phyloP scores from a whole-genome alignment of 495 filamentous ascomycete genomes.

The Cairneyella variabilis region DNA sequence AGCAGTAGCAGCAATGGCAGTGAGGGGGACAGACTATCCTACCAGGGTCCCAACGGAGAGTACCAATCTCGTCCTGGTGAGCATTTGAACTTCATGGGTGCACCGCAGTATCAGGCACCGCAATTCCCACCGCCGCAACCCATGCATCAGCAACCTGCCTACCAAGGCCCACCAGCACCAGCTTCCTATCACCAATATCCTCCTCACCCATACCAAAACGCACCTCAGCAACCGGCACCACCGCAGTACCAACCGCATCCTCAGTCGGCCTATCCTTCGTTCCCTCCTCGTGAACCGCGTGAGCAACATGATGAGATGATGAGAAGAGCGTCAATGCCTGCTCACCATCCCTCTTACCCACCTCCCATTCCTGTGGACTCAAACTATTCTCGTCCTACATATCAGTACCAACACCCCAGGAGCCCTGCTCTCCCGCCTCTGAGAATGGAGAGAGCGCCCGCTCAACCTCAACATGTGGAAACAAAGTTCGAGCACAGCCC shows the following conservation, averaged over 20 bases:
- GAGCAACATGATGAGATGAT: neutral
- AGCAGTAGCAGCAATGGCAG: conserved; percentile 8
- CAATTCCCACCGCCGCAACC: conserved; percentile 40
- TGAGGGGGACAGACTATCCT: neutral
- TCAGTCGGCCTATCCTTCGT: conserved; percentile 13
- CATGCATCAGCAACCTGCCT: neutral
- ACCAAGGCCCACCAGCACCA: conserved; percentile 9
- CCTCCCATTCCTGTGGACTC: neutral
- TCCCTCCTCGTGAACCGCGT: conserved; percentile 10
- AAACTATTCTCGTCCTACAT: conserved; percentile 1
- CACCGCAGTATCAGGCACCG: conserved; percentile 36
- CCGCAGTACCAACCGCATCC: conserved; percentile 6
- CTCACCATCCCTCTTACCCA: conserved; percentile 2
- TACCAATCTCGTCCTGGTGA: conserved; percentile 2
- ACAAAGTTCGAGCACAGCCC: neutral
- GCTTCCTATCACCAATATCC: conserved; percentile 1
- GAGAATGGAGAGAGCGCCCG: no score
- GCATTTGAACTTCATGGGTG: neutral
- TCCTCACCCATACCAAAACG: neutral
- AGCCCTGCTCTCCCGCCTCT: conserved; percentile 3
- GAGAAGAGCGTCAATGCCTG: conserved; percentile 1
- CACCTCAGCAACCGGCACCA: conserved; percentile 4
- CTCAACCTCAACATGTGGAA: neutral
- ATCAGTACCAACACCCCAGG: neutral
- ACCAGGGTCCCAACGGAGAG: conserved; percentile 1